phyloP scores from a whole-genome alignment of 352 stramenopile species.

The Blastocystis sp. region DNA sequence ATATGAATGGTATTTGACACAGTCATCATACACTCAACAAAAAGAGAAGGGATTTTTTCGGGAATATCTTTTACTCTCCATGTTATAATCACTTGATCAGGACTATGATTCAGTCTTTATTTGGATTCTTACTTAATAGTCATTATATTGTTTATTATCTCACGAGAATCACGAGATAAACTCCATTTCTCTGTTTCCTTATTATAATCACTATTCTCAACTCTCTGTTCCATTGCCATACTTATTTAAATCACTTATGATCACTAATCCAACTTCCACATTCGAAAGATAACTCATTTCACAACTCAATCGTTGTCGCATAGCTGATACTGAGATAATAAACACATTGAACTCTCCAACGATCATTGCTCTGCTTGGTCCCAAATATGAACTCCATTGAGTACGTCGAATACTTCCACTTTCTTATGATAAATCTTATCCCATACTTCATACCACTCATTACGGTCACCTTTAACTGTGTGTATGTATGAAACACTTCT shows the following conservation, averaged over 20 bases:
- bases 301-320: background rate
- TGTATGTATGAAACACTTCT: conserved; percentile 10
- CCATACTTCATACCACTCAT: conserved; percentile 22
- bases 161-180: background rate
- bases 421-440: background rate
- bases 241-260: background rate
- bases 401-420: background rate
- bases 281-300: conserved; percentile 25
- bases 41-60: background rate
- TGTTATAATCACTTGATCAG: background rate
- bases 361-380: background rate
- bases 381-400: conserved; percentile 37
- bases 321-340: background rate
- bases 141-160: background rate
- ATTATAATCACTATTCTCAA: background rate
- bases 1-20: background rate
- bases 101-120: background rate
- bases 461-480: conserved; percentile 14
- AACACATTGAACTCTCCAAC: conserved; percentile 42
- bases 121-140: background rate
- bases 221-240: background rate
- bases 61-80: background rate
- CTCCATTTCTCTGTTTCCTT: background rate
- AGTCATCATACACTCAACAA: background rate
- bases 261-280: background rate